Conservation (phyloP, 371 early-diverging fungal species). For the Mortierella sp. region DNA sequence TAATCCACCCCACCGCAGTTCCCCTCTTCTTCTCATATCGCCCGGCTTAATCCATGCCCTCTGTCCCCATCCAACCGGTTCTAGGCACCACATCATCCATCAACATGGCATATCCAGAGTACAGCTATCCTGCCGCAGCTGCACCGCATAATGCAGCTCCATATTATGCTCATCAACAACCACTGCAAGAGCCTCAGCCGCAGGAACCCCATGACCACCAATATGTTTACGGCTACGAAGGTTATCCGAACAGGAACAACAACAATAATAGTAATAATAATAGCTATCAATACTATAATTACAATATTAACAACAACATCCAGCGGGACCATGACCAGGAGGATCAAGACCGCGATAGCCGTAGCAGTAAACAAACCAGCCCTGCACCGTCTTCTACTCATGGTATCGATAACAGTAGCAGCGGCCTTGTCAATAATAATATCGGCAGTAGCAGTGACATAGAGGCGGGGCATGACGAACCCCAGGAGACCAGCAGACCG, state of each 20-base stretch:
- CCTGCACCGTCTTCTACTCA: constrained; percentile 15
- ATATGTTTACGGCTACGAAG: constrained; percentile 10
- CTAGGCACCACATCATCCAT: background rate
- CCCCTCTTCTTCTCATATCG: background rate
- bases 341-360: constrained; percentile 4
- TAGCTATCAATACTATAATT: constrained; percentile 10
- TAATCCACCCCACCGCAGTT: too few relatives aligned
- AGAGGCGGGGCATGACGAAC: background rate
- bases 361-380: constrained; percentile 21
- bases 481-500: constrained; percentile 7
- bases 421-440: constrained; percentile 12
- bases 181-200: background rate
- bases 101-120: too few relatives aligned
- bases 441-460: background rate
- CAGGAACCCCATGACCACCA: constrained; percentile 6
- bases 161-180: constrained; percentile 3
- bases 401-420: background rate
- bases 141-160: constrained; percentile 3
- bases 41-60: constrained; percentile 1
- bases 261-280: constrained; percentile 11
- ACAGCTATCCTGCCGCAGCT: background rate
- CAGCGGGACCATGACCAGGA: constrained; percentile 5
- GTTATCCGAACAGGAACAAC: constrained; percentile 17
- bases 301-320: constrained; percentile 4
- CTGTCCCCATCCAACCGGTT: constrained; percentile 14